Evolutionary conservation across 805 yeast species (phyloP), one percentile per base, ranked within the genome.

Genomic region (Vanderwaltozyma polyspora): DNA sequence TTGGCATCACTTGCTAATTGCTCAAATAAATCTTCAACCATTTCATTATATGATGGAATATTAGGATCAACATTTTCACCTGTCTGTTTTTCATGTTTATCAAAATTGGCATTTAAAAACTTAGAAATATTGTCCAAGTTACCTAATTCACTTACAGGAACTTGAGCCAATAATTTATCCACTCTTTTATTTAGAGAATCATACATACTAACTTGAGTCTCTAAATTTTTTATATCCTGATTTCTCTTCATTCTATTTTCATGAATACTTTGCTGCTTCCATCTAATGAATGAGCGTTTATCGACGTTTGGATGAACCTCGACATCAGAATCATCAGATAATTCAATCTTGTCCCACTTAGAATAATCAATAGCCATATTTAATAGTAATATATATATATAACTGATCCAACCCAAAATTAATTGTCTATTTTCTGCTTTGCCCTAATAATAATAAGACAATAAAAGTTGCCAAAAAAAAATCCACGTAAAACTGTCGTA

Each of bases 281-380:
- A 89, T 39, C 76, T 74, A 48, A 91, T 84, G 46, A 91, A 89
- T 1, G 97, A 87, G 26, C 64, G 66, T 55, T 91, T 91, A 58
- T 91, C 99, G 22, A 91, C 98, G 53, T 91, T 91, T 39, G 97
- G 99, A 55, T 91, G 99, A 12, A 89, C 97, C 52, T 91, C 98
- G 32, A 91, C 67, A 51, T 91, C 98, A 7, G 95, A 85, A 59
- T 91, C 99, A 56, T 91, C 99, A 15, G 95, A 84, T 26, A 91
- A 64, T 57, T 91, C 98, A 39, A 91, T 74, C 55, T 85, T 84
- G 60, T 91, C 99, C 97, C 98, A 91, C 56, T 89, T 91, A 9
- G 95, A 85, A 61, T 91, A 91, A 57, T 91, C 98, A 44, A 91
- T 76, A 22, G 83, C 76, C 93, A 82, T 83, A 18, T 12, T n/a